A percentile compares a stretch with the other conserved stretches of the same genome.
phyloP scores from a whole-genome alignment of 2,329 filamentous ascomycete genomes.

The Lasiodiplodia theobromae region DNA sequence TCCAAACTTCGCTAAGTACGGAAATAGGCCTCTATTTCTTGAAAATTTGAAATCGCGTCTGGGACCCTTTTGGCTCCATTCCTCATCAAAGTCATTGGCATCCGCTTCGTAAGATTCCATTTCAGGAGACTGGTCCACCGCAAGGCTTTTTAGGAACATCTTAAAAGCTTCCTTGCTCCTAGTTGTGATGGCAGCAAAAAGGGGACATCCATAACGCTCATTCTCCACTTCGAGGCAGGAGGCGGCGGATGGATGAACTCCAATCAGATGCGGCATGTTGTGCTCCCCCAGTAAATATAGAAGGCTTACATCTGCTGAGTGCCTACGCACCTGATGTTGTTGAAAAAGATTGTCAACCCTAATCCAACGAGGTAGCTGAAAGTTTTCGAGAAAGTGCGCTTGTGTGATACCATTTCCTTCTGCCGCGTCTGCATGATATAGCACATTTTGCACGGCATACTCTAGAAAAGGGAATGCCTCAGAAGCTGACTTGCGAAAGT shows the following conservation, averaged over 20 bases:
- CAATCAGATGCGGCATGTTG: conserved; percentile 41
- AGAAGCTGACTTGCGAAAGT: neutral
- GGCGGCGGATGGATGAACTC: conserved; percentile 33
- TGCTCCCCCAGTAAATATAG: conserved; percentile 37
- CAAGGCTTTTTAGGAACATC: neutral
- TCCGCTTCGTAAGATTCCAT: neutral
- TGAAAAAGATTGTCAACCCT: conserved; percentile 44
- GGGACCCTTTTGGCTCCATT: neutral
- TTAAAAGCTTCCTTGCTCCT: conserved; percentile 39
- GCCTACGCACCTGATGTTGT: conserved; percentile 35
- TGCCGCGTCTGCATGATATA: conserved; percentile 39
- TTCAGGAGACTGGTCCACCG: neutral
- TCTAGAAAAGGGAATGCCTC: conserved; percentile 54
- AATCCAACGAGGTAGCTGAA: conserved; percentile 42
- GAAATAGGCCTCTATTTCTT: neutral
- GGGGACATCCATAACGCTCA: conserved; percentile 44
- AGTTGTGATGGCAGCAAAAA: conserved; percentile 48
- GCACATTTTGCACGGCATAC: conserved; percentile 39
- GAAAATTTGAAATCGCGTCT: neutral
- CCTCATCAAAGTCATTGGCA: neutral
- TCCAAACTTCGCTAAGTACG: neutral
- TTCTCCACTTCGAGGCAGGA: conserved; percentile 35
- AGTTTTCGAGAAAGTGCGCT: conserved; percentile 34
- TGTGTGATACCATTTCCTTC: conserved; percentile 37
- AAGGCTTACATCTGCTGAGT: conserved; percentile 31